Evolutionary conservation across 2,329 filamentous ascomycete species (phyloP).

Genomic region (Didymella segeticola): DNA sequence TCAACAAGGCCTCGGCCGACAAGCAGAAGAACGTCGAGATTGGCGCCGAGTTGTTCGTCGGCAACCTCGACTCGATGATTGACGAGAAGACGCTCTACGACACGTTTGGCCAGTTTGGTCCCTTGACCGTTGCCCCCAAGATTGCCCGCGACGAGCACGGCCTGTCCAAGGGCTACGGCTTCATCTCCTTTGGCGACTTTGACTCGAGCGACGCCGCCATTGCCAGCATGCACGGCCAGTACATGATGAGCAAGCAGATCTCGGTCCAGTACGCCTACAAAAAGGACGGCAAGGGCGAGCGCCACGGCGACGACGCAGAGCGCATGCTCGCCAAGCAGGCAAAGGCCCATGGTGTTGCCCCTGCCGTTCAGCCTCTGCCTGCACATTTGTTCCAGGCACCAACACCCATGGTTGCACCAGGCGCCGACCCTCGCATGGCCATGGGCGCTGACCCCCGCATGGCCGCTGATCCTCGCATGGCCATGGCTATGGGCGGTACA

Average conservation of each 20-base stretch:
- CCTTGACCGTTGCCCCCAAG: slow-evolving; percentile 83
- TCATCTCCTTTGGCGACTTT: slow-evolving; percentile 91
- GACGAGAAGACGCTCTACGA: slow-evolving; percentile 97
- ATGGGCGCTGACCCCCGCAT: slow-evolving; percentile 52
- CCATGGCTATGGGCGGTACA: slow-evolving; percentile 45
- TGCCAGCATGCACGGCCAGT: slow-evolving; percentile 92
- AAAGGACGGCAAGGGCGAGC: slow-evolving; percentile 96
- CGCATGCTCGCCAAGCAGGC: slow-evolving; percentile 89
- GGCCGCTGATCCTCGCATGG: slow-evolving; percentile 41
- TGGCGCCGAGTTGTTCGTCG: slow-evolving; percentile 95
- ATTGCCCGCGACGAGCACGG: slow-evolving; percentile 85
- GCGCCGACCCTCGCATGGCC: slow-evolving; percentile 33
- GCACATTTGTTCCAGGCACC: slow-evolving; percentile 69
- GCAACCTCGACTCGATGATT: slow-evolving; percentile 92
- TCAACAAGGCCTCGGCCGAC: slow-evolving; percentile 94
- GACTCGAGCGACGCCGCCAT: slow-evolving; percentile 93
- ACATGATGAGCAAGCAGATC: slow-evolving; percentile 95
- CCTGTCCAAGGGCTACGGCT: slow-evolving; percentile 93
- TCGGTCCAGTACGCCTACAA: slow-evolving; percentile 99
- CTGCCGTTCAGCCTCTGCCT: slow-evolving; percentile 77
- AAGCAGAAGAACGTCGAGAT: slow-evolving; percentile 94
- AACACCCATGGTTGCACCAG: slow-evolving; percentile 24
- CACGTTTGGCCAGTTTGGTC: slow-evolving; percentile 91
- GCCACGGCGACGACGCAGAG: slow-evolving; percentile 94
- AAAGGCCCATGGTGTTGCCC: slow-evolving; percentile 90